A percentile compares a stretch with the other conserved stretches of the same genome.
Evolutionary conservation across 805 yeast species (phyloP).

Genomic region (Yarrowia sp.): DNA sequence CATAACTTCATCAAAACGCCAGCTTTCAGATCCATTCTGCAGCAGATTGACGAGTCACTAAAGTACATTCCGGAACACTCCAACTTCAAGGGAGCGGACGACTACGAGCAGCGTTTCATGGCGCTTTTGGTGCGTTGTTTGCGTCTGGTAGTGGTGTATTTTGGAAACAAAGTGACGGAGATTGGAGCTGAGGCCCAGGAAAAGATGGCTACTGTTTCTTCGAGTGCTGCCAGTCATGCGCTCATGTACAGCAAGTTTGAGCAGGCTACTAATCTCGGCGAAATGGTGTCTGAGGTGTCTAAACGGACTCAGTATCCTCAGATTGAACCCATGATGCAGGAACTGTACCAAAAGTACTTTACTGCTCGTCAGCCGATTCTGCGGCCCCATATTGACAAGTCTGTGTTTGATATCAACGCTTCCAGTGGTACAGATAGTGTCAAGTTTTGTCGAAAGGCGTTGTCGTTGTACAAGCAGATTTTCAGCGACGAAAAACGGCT

Average conservation of each 20-base stretch:
- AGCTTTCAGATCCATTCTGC: constrained; percentile 52
- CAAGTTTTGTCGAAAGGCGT: constrained; percentile 58
- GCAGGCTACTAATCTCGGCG: constrained; percentile 41
- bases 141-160: constrained; percentile 66
- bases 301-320: constrained; percentile 46
- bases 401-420: constrained; percentile 37
- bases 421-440: constrained; percentile 45
- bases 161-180: constrained; percentile 43
- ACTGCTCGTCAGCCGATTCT: constrained; percentile 52
- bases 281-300: constrained; percentile 41
- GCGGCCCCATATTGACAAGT: constrained; percentile 42
- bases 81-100: constrained; percentile 66
- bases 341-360: constrained; percentile 63
- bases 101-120: constrained; percentile 67
- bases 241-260: constrained; percentile 64
- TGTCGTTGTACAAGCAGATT: constrained; percentile 57
- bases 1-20: constrained; percentile 22
- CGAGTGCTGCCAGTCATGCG: constrained; percentile 39
- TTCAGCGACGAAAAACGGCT: constrained; percentile 59
- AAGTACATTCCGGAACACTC: constrained; percentile 52
- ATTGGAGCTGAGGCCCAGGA: constrained; percentile 28
- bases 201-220: constrained; percentile 20
- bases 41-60: constrained; percentile 63
- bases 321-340: constrained; percentile 63
- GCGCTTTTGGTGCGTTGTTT: constrained; percentile 81